A percentile compares a stretch with the other conserved stretches of the same genome.
phyloP scores from a whole-genome alignment of 2,329 filamentous ascomycete genomes.

The Trichoderma breve region DNA sequence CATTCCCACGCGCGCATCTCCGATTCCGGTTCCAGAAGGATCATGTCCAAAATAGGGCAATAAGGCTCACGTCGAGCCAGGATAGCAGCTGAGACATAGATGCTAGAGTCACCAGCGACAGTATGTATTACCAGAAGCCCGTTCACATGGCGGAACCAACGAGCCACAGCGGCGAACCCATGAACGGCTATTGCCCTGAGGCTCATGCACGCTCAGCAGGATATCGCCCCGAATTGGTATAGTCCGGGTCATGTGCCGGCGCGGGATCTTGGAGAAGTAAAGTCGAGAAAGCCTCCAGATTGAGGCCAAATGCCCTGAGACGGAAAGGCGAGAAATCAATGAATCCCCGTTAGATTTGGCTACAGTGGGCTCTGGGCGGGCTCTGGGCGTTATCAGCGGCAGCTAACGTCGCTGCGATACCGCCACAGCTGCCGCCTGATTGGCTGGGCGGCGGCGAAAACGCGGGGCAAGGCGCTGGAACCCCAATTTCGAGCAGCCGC shows the following conservation, averaged over 20 bases:
- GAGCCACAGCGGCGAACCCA: neutral
- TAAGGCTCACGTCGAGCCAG: neutral
- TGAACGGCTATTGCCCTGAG: neutral
- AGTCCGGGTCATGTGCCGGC: slow-evolving; percentile 1
- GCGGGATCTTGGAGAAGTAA: neutral
- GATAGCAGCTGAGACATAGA: neutral
- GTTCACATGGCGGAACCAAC: neutral
- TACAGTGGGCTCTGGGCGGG: neutral
- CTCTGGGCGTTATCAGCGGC: neutral
- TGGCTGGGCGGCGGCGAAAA: neutral
- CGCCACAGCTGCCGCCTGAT: neutral
- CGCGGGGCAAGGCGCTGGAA: slow-evolving; percentile 4
- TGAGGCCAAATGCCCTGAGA: neutral
- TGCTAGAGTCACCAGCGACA: neutral
- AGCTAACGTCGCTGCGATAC: neutral
- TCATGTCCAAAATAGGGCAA: neutral
- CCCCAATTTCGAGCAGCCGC: neutral
- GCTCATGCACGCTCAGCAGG: slow-evolving; percentile 10
- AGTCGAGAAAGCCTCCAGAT: neutral
- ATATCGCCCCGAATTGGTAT: slow-evolving; percentile 13
- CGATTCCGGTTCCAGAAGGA: neutral
- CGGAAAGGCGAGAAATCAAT: neutral
- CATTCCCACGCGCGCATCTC: neutral
- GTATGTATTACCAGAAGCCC: no score
- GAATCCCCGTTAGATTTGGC: neutral